These are phyloP conservation scores for Paraphysoderma sedebokerense DNA, from an alignment of 371 early-diverging fungal species.

Conservation along the genomic window DNA sequence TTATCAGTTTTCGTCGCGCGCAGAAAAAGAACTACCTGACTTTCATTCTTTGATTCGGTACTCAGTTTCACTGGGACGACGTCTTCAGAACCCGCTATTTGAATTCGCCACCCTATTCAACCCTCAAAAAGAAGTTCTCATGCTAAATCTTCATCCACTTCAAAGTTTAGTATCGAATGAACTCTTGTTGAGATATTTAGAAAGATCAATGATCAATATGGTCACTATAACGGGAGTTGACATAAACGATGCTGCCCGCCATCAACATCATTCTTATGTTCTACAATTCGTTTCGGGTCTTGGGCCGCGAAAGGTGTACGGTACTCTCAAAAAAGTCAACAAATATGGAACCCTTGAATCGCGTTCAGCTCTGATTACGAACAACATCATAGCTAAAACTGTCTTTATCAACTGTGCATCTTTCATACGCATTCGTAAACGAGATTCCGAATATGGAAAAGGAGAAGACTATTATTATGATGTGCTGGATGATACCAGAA, in stretches of 20 bases:
- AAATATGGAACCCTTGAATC: conserved; percentile 21
- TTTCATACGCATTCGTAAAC: conserved; percentile 57
- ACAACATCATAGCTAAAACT: conserved; percentile 41
- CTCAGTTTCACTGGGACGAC: conserved; percentile 70
- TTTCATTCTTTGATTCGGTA: conserved; percentile 57
- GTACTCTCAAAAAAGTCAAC: conserved; percentile 35
- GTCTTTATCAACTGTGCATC: conserved; percentile 88
- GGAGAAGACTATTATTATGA: conserved; percentile 40
- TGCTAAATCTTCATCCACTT: conserved; percentile 49
- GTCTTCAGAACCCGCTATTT: conserved; percentile 63
- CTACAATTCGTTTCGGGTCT: conserved; percentile 85
- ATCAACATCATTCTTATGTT: conserved; percentile 46
- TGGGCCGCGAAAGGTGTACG: conserved; percentile 83
- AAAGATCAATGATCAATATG: conserved; percentile 76
- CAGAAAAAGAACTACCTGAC: conserved; percentile 49
- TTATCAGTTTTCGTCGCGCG: conserved; percentile 56
- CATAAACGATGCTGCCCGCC: conserved; percentile 53
- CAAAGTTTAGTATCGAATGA: conserved; percentile 54
- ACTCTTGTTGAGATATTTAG: conserved; percentile 36
- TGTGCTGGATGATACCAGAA: conserved; percentile 78
- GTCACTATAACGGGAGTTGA: conserved; percentile 77
- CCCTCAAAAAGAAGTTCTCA: conserved; percentile 38
- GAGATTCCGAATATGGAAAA: conserved; percentile 4
- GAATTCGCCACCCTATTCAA: conserved; percentile 73
- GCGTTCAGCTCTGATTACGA: conserved; percentile 52